Conservation (phyloP, 441 rosid species). For the Pelargonium citronellum region DNA sequence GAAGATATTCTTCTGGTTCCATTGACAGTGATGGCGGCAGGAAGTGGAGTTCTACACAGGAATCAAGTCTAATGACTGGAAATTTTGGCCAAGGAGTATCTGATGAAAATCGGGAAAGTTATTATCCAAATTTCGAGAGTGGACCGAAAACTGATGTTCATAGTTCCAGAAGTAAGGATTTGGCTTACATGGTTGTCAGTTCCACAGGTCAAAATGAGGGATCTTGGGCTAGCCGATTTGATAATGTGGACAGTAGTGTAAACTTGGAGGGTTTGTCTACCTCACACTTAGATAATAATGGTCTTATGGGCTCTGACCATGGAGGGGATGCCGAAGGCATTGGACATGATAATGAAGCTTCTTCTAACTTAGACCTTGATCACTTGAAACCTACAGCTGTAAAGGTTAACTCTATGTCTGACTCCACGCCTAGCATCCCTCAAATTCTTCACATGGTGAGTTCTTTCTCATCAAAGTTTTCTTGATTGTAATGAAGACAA, state of each 20-base stretch:
- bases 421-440: constrained; percentile 79
- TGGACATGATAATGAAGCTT: constrained; percentile 39
- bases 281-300: constrained; percentile 47
- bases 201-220: constrained; percentile 41
- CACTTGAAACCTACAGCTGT: constrained; percentile 42
- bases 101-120: constrained; percentile 61
- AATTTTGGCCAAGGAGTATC: constrained; percentile 45
- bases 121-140: constrained; percentile 55
- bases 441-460: constrained; percentile 91
- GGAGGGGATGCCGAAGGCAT: constrained; percentile 31
- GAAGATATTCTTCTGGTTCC: constrained; percentile 81
- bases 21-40: constrained; percentile 75
- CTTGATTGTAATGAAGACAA: not conserved
- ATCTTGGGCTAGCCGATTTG: constrained; percentile 36
- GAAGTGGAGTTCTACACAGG: constrained; percentile 81
- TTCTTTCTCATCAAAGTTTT: constrained; percentile 13
- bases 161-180: constrained; percentile 48
- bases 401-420: constrained; percentile 44
- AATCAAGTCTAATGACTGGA: constrained; percentile 42
- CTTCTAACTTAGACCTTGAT: constrained; percentile 41
- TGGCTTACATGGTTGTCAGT: constrained; percentile 29
- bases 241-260: constrained; percentile 43
- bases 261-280: constrained; percentile 47
- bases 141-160: constrained; percentile 41
- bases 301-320: constrained; percentile 38